A percentile compares a stretch with the other conserved stretches of the same genome.
Evolutionary conservation across 2,329 filamentous ascomycete genomes (phyloP).

Genomic region (Fusarium tricinctum): DNA sequence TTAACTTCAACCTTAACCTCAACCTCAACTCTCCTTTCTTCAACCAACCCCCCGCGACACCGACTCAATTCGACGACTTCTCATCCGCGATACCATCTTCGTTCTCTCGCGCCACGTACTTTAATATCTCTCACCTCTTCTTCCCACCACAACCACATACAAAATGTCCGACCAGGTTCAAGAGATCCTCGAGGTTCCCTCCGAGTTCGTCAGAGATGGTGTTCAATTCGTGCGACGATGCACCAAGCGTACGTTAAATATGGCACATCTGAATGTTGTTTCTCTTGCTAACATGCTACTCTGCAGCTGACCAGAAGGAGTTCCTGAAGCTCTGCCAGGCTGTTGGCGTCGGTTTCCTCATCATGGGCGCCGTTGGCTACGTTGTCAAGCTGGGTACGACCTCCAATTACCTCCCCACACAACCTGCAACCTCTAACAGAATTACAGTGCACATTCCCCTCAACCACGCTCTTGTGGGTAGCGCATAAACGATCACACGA

Average conservation of each 20-base stretch:
- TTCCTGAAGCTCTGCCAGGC: slow-evolving; percentile 66
- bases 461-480: slow-evolving; percentile 78
- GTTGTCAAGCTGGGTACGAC: slow-evolving; percentile 76
- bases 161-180: slow-evolving; percentile 77
- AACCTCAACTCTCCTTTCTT: slow-evolving; percentile 42
- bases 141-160: slow-evolving; percentile 39
- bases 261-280: neutral
- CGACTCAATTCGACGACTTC: slow-evolving; percentile 36
- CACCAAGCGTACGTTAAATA: slow-evolving; percentile 68
- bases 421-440: slow-evolving; percentile 19
- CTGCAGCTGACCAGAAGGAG: slow-evolving; percentile 59
- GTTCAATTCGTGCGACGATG: slow-evolving; percentile 73
- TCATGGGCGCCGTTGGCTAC: slow-evolving; percentile 79
- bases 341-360: slow-evolving; percentile 77
- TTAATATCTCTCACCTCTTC: slow-evolving; percentile 26
- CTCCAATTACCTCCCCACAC: neutral
- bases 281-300: slow-evolving; percentile 12
- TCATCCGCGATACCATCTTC: slow-evolving; percentile 21
- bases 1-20: slow-evolving; percentile 21
- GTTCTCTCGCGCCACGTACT: slow-evolving; percentile 18
- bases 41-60: slow-evolving; percentile 19
- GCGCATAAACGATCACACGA: slow-evolving; percentile 65
- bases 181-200: slow-evolving; percentile 77
- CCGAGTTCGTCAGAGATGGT: slow-evolving; percentile 74
- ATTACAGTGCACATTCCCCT: slow-evolving; percentile 75